Evolutionary conservation across 768 basidiomycete species (phyloP).

Genomic region (Panellus pusillus): DNA sequence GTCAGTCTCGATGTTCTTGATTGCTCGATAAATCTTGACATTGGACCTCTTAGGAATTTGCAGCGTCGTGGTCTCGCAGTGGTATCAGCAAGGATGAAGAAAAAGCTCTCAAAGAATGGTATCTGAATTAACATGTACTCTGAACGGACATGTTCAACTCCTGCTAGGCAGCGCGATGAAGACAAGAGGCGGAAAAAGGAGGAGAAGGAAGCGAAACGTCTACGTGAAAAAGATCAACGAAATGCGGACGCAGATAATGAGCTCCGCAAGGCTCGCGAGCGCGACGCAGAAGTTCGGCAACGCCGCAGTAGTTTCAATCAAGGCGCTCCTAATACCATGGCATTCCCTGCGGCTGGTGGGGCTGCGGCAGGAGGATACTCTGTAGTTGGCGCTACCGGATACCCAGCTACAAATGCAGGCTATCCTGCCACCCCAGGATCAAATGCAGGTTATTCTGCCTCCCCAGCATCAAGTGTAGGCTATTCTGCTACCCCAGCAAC

Average conservation of each 20-base stretch:
- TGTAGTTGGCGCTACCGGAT: slow-evolving; percentile 4
- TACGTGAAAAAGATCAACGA: slow-evolving; percentile 53
- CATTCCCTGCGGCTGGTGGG: slow-evolving; percentile 33
- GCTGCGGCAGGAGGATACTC: slow-evolving; percentile 25
- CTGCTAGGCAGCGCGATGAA: slow-evolving; percentile 46
- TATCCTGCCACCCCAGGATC: slow-evolving; percentile 25
- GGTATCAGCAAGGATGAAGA: slow-evolving; percentile 41
- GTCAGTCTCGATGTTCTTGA: slow-evolving; percentile 35
- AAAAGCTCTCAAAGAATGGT: slow-evolving; percentile 49
- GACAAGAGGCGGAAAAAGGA: slow-evolving; percentile 46
- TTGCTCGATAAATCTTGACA: neutral
- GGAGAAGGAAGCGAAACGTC: slow-evolving; percentile 46
- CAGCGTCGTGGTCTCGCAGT: slow-evolving; percentile 54
- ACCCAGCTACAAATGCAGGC: slow-evolving; percentile 6
- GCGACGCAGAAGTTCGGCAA: slow-evolving; percentile 50
- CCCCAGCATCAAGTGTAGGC: slow-evolving; percentile 1
- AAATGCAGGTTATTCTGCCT: slow-evolving; percentile 17
- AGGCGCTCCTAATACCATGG: slow-evolving; percentile 30
- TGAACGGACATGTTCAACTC: neutral
- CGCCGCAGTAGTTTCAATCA: slow-evolving; percentile 57
- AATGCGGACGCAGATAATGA: slow-evolving; percentile 49
- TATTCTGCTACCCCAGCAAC: slow-evolving; percentile 20
- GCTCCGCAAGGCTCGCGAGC: slow-evolving; percentile 57
- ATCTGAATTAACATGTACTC: neutral
- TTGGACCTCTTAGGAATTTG: slow-evolving; percentile 48